Conservation (phyloP, 495 filamentous ascomycete genomes). For the Bathelium albidoporum region DNA sequence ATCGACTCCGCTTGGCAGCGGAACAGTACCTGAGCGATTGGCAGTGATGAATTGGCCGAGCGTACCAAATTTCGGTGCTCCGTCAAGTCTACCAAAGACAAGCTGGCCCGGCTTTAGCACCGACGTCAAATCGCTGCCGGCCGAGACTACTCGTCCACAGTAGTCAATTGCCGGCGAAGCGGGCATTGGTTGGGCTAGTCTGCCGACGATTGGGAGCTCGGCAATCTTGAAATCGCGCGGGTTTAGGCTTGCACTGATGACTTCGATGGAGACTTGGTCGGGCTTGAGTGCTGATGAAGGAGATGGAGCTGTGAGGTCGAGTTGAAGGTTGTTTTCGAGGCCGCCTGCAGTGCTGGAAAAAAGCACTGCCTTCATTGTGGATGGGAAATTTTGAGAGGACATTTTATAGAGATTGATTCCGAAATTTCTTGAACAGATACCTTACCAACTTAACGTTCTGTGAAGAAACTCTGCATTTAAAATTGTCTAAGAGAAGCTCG, state of each 20-base stretch:
- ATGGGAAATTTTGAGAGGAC: conserved; percentile 6
- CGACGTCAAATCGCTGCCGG: conserved; percentile 10
- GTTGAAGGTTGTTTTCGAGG: conserved; percentile 25
- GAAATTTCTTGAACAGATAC: not conserved
- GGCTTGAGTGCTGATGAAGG: conserved; percentile 11
- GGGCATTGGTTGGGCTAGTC: conserved; percentile 16
- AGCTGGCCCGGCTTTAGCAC: conserved; percentile 20
- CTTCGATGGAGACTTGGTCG: conserved; percentile 22
- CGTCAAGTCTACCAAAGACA: conserved; percentile 23
- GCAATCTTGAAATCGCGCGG: conserved; percentile 27
- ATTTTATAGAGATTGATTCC: conserved; percentile 5
- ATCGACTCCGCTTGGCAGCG: conserved; percentile 20
- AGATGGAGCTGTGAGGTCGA: conserved; percentile 9
- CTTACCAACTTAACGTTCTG: conserved; percentile 19
- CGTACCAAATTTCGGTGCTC: conserved; percentile 13
- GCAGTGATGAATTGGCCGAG: conserved; percentile 23
- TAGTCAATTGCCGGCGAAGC: conserved; percentile 25
- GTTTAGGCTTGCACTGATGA: conserved; percentile 25
- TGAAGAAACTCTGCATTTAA: not conserved
- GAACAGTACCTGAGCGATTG: conserved; percentile 8
- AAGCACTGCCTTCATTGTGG: conserved; percentile 25
- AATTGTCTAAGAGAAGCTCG: not conserved
- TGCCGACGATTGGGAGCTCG: conserved; percentile 18
- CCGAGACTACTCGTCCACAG: conserved; percentile 21
- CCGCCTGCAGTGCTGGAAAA: conserved; percentile 17